Evolutionary conservation across 176 grass and related monocot genomes (phyloP), one percentile per base, ranked within the genome.

Genomic region (Aegilops tauschii): DNA sequence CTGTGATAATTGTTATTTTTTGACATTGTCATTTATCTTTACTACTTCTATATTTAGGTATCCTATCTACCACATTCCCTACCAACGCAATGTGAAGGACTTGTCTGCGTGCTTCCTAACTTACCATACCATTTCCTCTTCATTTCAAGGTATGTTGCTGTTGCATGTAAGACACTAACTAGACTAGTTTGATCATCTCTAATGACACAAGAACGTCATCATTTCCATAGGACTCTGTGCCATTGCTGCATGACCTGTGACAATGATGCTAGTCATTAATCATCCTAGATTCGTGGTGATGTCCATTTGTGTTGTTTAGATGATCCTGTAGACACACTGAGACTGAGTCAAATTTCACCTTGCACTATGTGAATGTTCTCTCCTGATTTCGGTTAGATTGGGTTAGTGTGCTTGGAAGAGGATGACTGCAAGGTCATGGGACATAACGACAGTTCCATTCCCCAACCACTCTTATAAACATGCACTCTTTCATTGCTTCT

Each of bases 61-160:
- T 80, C 97, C 97, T 61, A 99, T 99, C 73, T 99, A 96, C 87
- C 88, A 95, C 40, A 99, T 99, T 85, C 94, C 97, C 69, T 78
- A 88, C 66, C 89, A 87, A 70, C 83, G 77, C 82, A 95, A 82
- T 14, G 84, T 89, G 84, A 95, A 94, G 56, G 90, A 93, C 35
- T 85, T 93, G 65, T 90, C 86, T 67, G 83, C 90, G 21, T 94
- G 94, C 86, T 99, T 99, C 89, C 80, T 99, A 87, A 99, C 97
- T 65, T 99, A 94, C 75, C 97, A 99, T 72, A 82, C 76, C 62
- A 85, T 99, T 69, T 93, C 90, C 36, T 89, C 90, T 40, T 90
- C 89, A 11, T 91, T 90, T 86, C 92, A 91, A 99, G 94, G 97
- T 96, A 96, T 52, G 81, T 52, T 83, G 3, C 86, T 81, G 30